Percentiles rank a stretch among this genome's conserved stretches.
phyloP scores from a whole-genome alignment of 2,329 filamentous ascomycete species.

The Blumeriella jaapii region DNA sequence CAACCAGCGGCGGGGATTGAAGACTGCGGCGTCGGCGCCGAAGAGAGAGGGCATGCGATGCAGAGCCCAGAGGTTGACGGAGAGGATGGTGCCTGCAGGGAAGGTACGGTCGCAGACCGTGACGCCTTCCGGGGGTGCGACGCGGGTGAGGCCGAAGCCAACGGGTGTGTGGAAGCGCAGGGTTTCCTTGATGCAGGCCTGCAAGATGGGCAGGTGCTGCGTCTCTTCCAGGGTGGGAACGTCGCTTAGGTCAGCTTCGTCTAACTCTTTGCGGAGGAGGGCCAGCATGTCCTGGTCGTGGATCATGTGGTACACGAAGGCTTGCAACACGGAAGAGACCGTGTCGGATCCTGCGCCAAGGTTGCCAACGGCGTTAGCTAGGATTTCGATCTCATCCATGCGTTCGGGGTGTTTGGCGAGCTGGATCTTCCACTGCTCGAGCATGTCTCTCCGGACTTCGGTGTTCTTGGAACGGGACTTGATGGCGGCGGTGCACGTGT shows the following conservation, averaged over 20 bases:
- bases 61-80: constrained; percentile 29
- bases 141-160: constrained; percentile 19
- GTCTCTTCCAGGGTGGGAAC: constrained; percentile 22
- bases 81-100: constrained; percentile 24
- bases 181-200: constrained; percentile 30
- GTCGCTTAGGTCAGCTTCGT: constrained; percentile 13
- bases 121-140: constrained; percentile 25
- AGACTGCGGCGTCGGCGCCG: constrained; percentile 26
- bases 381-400: constrained; percentile 27
- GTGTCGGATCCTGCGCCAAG: constrained; percentile 31
- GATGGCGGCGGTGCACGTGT: constrained; percentile 27
- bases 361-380: constrained; percentile 27
- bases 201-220: constrained; percentile 27
- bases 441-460: constrained; percentile 27
- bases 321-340: constrained; percentile 27
- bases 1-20: constrained; percentile 29
- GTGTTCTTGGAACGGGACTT: constrained; percentile 26
- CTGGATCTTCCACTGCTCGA: constrained; percentile 29
- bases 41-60: constrained; percentile 25
- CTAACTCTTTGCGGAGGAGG: constrained; percentile 19
- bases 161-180: constrained; percentile 28
- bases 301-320: constrained; percentile 29
- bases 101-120: constrained; percentile 26
- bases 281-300: constrained; percentile 19
- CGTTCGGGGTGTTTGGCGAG: constrained; percentile 27